Conservation (phyloP, 2,329 filamentous ascomycete genomes). For the Penicillium sp. region DNA sequence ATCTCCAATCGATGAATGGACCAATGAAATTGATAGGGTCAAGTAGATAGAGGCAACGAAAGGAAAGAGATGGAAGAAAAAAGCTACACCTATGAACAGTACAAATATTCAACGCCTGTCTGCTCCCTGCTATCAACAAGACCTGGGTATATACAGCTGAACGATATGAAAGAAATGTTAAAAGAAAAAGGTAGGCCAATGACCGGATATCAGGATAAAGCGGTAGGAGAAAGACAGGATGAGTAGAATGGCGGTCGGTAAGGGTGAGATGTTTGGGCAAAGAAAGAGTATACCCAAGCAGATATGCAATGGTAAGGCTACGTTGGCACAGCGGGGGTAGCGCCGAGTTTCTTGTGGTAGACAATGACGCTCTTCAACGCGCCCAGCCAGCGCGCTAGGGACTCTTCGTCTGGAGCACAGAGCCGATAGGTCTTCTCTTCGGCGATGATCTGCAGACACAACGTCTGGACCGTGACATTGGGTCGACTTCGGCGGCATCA, state of each 20-base stretch:
- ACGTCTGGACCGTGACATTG: conserved; percentile 72
- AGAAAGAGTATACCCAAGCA: neutral
- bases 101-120: conserved; percentile 14
- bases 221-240: neutral
- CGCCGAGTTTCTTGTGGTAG: conserved; percentile 33
- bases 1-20: neutral
- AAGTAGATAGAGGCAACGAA: neutral
- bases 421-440: conserved; percentile 82
- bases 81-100: neutral
- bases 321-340: conserved; percentile 13
- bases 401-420: conserved; percentile 73
- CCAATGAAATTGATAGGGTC: neutral
- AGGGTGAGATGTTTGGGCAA: neutral
- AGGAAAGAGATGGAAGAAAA: neutral
- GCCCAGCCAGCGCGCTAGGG: conserved; percentile 75
- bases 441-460: conserved; percentile 88
- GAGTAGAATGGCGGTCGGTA: neutral
- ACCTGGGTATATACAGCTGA: conserved; percentile 21
- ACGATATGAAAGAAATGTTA: conserved; percentile 5
- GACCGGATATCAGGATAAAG: neutral
- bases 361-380: conserved; percentile 70
- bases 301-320: neutral
- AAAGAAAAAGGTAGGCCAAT: neutral
- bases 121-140: conserved; percentile 9
- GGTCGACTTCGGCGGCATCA: conserved; percentile 87